These are phyloP conservation scores for Hanseniaspora singularis DNA, from an alignment of 805 yeast species.

Conservation along the genomic window DNA sequence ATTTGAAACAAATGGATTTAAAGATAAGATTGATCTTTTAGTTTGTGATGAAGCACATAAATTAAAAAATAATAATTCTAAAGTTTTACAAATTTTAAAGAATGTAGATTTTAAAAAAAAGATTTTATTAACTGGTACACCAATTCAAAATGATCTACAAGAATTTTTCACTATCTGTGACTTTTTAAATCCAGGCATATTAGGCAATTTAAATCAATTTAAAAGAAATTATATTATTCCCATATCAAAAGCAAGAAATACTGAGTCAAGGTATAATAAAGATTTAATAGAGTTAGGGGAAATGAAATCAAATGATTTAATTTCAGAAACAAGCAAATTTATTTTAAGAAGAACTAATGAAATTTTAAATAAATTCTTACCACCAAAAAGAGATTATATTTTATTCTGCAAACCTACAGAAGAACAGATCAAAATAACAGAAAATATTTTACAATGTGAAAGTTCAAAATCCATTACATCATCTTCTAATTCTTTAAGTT, in stretches of 20 bases:
- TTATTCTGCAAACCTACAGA: slow-evolving; percentile 67
- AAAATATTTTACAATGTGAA: slow-evolving; percentile 32
- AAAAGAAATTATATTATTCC: slow-evolving; percentile 58
- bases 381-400: slow-evolving; percentile 64
- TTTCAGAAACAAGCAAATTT: slow-evolving; percentile 51
- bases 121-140: slow-evolving; percentile 74
- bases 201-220: slow-evolving; percentile 51
- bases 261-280: slow-evolving; percentile 42
- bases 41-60: slow-evolving; percentile 96
- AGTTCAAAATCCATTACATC: slow-evolving; percentile 24
- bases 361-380: slow-evolving; percentile 45
- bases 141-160: slow-evolving; percentile 79
- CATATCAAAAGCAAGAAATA: slow-evolving; percentile 57
- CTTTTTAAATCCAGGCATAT: slow-evolving; percentile 71
- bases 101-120: slow-evolving; percentile 43
- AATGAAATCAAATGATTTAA: slow-evolving; percentile 49
- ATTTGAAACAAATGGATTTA: slow-evolving; percentile 23
- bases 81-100: slow-evolving; percentile 53
- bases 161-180: slow-evolving; percentile 75
- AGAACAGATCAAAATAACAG: slow-evolving; percentile 46
- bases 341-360: slow-evolving; percentile 61
- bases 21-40: slow-evolving; percentile 54
- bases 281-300: slow-evolving; percentile 45
- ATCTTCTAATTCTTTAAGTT: slow-evolving; percentile 40
- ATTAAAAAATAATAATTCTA: slow-evolving; percentile 61